Percentiles rank a stretch among this genome's conserved stretches.
phyloP scores from a whole-genome alignment of 2,329 filamentous ascomycete genomes.

The Diaporthe amygdali region DNA sequence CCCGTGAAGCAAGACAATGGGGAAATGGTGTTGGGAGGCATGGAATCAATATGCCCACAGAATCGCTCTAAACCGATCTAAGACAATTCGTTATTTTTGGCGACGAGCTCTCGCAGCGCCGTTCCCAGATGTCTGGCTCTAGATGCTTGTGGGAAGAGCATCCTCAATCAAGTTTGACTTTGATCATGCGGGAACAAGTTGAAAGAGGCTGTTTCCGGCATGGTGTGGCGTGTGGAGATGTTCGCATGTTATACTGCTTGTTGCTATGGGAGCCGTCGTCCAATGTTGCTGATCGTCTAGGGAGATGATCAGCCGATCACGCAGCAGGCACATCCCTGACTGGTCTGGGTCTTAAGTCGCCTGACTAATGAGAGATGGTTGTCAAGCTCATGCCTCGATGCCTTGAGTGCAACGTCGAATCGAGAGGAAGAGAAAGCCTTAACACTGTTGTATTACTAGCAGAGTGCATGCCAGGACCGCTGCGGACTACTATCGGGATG shows the following conservation, averaged over 20 bases:
- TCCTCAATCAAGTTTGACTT: not conserved
- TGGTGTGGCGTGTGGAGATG: not conserved
- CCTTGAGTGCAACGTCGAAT: not conserved
- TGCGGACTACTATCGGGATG: not conserved
- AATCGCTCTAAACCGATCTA: not conserved
- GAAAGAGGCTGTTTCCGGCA: not conserved
- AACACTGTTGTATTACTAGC: not conserved
- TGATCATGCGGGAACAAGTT: not conserved
- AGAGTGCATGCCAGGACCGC: not conserved
- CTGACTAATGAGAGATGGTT: not conserved
- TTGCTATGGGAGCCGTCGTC: constrained; percentile 7
- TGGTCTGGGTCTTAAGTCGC: not conserved
- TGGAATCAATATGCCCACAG: not conserved
- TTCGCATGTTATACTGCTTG: constrained; percentile 2
- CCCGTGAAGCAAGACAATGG: not conserved
- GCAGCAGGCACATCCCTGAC: constrained; percentile 6
- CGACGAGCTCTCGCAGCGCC: not conserved
- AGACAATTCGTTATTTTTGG: not conserved
- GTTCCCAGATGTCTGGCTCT: not conserved
- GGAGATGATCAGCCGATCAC: constrained; percentile 5
- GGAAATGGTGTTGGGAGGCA: not conserved
- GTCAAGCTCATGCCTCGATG: not conserved
- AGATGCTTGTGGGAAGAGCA: not conserved
- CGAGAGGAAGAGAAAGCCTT: not conserved
- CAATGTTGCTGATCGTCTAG: constrained; percentile 14